A percentile compares a stretch with the other conserved stretches of the same genome.
phyloP scores from a whole-genome alignment of 352 stramenopile species.

The Phytopythium ostracodes region DNA sequence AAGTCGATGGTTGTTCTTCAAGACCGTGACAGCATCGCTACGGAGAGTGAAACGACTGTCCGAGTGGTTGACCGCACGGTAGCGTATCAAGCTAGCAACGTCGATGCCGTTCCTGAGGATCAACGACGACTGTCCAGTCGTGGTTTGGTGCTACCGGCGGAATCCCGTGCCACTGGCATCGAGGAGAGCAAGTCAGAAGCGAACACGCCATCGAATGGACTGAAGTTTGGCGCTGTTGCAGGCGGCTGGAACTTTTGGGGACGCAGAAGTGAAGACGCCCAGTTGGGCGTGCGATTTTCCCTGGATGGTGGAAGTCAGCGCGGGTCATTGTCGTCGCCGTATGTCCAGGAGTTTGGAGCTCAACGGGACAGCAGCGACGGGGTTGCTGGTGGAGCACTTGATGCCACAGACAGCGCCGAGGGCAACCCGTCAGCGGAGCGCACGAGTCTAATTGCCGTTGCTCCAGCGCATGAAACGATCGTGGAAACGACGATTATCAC shows the following conservation, averaged over 20 bases:
- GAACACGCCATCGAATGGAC: neutral
- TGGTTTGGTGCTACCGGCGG: neutral
- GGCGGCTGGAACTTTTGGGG: slow-evolving; percentile 5
- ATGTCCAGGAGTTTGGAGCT: neutral
- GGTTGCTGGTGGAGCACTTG: neutral
- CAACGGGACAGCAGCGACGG: neutral
- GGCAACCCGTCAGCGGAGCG: neutral
- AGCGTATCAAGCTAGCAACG: neutral
- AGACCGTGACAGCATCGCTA: neutral
- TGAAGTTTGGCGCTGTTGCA: slow-evolving; percentile 1
- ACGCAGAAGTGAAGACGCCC: slow-evolving; percentile 2
- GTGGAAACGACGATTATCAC: neutral
- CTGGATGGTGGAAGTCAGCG: slow-evolving; percentile 3
- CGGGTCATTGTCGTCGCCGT: slow-evolving; percentile 1
- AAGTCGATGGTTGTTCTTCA: neutral
- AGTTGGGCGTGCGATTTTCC: neutral
- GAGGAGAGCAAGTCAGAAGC: neutral
- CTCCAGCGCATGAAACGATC: slow-evolving; percentile 3
- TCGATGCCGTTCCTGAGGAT: neutral
- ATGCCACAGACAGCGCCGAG: neutral
- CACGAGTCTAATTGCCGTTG: neutral
- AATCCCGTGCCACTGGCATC: neutral
- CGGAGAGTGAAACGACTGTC: neutral
- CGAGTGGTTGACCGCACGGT: slow-evolving; percentile 1
- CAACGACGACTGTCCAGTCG: slow-evolving; percentile 3